Conservation (phyloP, 2,329 filamentous ascomycete species). For the Sporothrix phasma region DNA sequence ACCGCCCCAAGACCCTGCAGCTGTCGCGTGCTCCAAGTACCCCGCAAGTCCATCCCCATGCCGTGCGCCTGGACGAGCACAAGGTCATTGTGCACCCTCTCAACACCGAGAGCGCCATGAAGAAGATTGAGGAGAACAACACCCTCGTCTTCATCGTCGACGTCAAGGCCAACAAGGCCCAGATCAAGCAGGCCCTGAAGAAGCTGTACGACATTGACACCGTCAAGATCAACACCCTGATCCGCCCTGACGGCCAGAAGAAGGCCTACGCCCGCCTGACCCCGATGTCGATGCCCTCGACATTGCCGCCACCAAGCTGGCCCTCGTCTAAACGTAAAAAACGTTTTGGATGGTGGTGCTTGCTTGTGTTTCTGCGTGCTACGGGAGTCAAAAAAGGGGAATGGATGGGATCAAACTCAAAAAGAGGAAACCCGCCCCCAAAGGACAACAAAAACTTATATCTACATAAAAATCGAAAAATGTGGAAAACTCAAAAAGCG, state of each 20-base stretch:
- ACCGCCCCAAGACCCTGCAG: slow-evolving; percentile 91
- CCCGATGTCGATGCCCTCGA: slow-evolving; percentile 96
- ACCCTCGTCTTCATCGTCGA: slow-evolving; percentile 97
- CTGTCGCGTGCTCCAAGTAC: slow-evolving; percentile 87
- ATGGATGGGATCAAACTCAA: neutral
- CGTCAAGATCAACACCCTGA: slow-evolving; percentile 98
- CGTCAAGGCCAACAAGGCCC: slow-evolving; percentile 97
- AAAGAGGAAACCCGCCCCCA: neutral
- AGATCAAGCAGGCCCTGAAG: slow-evolving; percentile 97
- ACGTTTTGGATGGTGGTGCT: neutral
- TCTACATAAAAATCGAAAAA: slow-evolving; percentile 10
- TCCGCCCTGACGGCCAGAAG: slow-evolving; percentile 95
- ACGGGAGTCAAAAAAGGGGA: slow-evolving; percentile 7
- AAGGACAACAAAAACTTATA: neutral
- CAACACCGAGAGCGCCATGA: slow-evolving; percentile 99
- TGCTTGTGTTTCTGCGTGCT: neutral
- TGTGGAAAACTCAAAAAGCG: slow-evolving; percentile 2
- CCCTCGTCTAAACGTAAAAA: slow-evolving; percentile 66
- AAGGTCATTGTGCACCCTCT: slow-evolving; percentile 97
- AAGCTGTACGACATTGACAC: slow-evolving; percentile 98
- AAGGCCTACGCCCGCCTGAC: slow-evolving; percentile 97
- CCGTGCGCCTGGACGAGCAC: slow-evolving; percentile 88
- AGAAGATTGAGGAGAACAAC: slow-evolving; percentile 99
- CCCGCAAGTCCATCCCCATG: slow-evolving; percentile 89
- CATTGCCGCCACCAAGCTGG: slow-evolving; percentile 98